Conservation (phyloP, 768 basidiomycete genomes). For the Amyloporia xantha region DNA sequence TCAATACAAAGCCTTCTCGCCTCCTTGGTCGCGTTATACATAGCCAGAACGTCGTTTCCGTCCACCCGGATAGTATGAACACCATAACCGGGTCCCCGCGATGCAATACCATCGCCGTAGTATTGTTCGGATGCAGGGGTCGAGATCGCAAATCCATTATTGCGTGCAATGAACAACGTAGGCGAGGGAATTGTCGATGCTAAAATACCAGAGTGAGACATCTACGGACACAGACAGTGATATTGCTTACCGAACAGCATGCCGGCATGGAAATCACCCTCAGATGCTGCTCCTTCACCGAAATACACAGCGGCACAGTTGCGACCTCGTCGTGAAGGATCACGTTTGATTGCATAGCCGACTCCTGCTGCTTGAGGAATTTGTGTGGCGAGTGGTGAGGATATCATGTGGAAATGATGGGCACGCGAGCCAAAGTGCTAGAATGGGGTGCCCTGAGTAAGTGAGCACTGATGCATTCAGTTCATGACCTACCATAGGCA, state of each 20-base stretch:
- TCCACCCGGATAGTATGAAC: slow-evolving; percentile 90
- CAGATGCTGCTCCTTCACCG: slow-evolving; percentile 91
- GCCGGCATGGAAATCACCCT: slow-evolving; percentile 95
- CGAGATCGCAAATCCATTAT: slow-evolving; percentile 93
- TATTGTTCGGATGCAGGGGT: slow-evolving; percentile 88
- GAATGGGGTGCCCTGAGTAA: not conserved
- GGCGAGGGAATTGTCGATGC: slow-evolving; percentile 74
- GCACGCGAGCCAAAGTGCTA: slow-evolving; percentile 82
- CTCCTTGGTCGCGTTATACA: slow-evolving; percentile 66
- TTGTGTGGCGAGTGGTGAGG: slow-evolving; percentile 89
- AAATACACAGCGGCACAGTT: slow-evolving; percentile 87
- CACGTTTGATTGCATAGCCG: slow-evolving; percentile 80
- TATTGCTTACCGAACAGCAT: slow-evolving; percentile 43
- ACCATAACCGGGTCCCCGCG: slow-evolving; percentile 88
- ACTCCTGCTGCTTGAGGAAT: slow-evolving; percentile 94
- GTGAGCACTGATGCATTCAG: not conserved
- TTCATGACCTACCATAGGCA: slow-evolving; percentile 72
- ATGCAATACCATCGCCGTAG: slow-evolving; percentile 88
- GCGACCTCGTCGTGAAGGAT: slow-evolving; percentile 56
- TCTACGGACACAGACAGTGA: not conserved
- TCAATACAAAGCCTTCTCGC: slow-evolving; percentile 67
- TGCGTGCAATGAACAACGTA: slow-evolving; percentile 66
- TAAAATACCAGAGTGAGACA: not conserved
- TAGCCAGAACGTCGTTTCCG: slow-evolving; percentile 88
- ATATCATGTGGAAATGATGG: slow-evolving; percentile 91